Conservation (phyloP, 495 filamentous ascomycete genomes). For the Hypoxylon trugodes region DNA sequence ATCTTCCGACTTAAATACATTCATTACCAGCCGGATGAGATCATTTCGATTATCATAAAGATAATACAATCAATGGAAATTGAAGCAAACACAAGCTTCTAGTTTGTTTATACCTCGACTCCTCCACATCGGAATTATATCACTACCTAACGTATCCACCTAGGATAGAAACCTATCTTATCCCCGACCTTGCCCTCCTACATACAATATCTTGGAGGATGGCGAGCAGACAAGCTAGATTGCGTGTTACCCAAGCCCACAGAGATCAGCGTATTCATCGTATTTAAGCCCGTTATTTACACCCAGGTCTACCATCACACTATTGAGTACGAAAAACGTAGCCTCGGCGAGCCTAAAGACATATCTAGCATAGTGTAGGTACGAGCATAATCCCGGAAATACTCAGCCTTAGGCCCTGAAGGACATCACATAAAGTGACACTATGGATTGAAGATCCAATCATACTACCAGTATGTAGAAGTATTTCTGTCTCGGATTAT, state of each 20-base stretch:
- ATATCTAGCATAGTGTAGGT: not conserved
- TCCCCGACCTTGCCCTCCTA: constrained; percentile 11
- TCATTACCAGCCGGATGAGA: constrained; percentile 23
- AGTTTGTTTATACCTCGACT: constrained; percentile 8
- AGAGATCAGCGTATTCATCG: constrained; percentile 30
- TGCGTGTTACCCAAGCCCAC: constrained; percentile 23
- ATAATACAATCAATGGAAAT: not conserved
- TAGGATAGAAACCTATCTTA: constrained; percentile 13
- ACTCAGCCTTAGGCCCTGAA: not conserved
- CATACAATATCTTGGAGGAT: constrained; percentile 1
- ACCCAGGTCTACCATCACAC: too few relatives aligned
- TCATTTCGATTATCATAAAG: constrained; percentile 2
- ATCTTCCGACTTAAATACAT: constrained; percentile 24
- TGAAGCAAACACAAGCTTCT: not conserved
- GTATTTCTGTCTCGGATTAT: constrained; percentile 16
- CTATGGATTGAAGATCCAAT: not conserved
- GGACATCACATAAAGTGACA: not conserved
- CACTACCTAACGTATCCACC: constrained; percentile 13
- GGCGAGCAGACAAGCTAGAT: constrained; percentile 4
- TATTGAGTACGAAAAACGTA: constrained; percentile 8
- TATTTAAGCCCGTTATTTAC: too few relatives aligned
- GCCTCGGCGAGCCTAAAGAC: constrained; percentile 3
- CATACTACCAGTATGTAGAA: not conserved
- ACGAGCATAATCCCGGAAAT: not conserved
- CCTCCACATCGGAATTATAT: constrained; percentile 29